Conservation (phyloP, 2,329 filamentous ascomycete species). For the Botrytis elliptica region DNA sequence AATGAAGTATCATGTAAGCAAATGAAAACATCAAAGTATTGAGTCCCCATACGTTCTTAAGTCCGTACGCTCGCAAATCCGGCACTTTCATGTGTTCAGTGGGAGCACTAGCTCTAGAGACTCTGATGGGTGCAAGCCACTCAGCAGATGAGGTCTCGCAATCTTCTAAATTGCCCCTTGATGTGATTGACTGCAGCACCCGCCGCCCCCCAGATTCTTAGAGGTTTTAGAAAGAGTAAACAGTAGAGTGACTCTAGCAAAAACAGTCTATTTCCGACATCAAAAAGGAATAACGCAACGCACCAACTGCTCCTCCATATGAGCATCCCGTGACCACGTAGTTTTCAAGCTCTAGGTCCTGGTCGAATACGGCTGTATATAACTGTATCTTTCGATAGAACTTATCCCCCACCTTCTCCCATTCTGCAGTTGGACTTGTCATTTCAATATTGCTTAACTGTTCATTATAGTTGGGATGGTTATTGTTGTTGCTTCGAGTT, state of each 20-base stretch:
- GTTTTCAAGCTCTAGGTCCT: constrained; percentile 91
- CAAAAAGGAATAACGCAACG: constrained; percentile 34
- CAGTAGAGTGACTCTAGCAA: not conserved
- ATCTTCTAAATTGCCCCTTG: not conserved
- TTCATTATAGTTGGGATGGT: constrained; percentile 12
- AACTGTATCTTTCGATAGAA: constrained; percentile 95
- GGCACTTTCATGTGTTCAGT: not conserved
- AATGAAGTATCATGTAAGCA: constrained; percentile 30
- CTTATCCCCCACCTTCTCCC: constrained; percentile 88
- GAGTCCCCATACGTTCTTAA: not conserved
- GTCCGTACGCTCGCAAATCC: not conserved
- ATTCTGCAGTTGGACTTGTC: constrained; percentile 61
- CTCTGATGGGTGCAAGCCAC: not conserved
- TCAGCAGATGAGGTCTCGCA: not conserved
- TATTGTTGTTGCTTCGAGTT: constrained; percentile 18
- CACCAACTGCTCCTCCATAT: constrained; percentile 91
- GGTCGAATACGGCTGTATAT: constrained; percentile 90
- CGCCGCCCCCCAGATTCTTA: not conserved
- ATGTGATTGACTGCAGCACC: not conserved
- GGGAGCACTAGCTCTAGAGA: not conserved
- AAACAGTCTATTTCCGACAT: not conserved
- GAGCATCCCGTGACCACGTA: constrained; percentile 89
- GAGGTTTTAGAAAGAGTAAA: too few species aligned
- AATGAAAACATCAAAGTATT: not conserved
- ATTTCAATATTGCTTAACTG: constrained; percentile 26